Conservation (phyloP, 1,139 yeast genomes). For the Pneumocystis carinii region DNA sequence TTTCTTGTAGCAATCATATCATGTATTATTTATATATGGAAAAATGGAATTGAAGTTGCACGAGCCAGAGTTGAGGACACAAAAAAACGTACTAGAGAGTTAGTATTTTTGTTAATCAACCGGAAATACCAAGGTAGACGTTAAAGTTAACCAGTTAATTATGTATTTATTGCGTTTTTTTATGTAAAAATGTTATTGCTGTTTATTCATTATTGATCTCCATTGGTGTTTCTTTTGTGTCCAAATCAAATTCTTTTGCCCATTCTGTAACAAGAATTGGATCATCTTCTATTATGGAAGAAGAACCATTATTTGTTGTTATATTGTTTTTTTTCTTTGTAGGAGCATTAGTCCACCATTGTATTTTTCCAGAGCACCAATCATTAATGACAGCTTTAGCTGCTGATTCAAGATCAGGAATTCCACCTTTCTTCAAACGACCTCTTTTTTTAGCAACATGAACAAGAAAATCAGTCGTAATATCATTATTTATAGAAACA, state of each 20-base stretch:
- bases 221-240: conserved; percentile 25
- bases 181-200: not conserved
- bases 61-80: not conserved
- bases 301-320: conserved; percentile 20
- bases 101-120: not conserved
- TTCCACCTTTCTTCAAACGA: conserved; percentile 80
- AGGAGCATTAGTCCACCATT: conserved; percentile 84
- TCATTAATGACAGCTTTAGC: conserved; percentile 73
- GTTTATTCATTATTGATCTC: not conserved
- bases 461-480: conserved; percentile 61
- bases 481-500: conserved; percentile 29
- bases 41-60: not conserved
- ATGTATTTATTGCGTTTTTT: not conserved
- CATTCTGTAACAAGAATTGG: conserved; percentile 75
- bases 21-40: not conserved
- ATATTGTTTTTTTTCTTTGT: conserved; percentile 35
- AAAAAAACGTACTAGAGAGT: not conserved
- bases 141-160: not conserved
- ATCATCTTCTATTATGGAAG: conserved; percentile 35
- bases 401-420: conserved; percentile 78
- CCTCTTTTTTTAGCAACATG: conserved; percentile 90
- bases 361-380: conserved; percentile 92
- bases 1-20: not conserved
- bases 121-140: not conserved
- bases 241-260: conserved; percentile 90